phyloP scores from a whole-genome alignment of 305 asterid genomes.

The Solanum hybrid region DNA sequence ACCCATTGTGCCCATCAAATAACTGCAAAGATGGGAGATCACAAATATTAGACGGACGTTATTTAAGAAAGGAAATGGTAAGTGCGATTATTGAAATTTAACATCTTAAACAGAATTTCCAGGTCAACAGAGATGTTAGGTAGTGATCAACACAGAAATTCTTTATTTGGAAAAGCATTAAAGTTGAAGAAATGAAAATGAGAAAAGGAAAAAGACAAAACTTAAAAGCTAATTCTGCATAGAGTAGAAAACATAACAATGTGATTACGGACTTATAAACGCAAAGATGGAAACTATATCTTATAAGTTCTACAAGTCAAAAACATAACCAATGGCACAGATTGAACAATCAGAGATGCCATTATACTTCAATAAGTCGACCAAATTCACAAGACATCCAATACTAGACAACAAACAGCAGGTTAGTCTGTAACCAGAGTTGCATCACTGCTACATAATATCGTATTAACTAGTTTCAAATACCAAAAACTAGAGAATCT shows the following conservation, averaged over 20 bases:
- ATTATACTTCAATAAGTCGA: background rate
- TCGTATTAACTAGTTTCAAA: background rate
- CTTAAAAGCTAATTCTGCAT: background rate
- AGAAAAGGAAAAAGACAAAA: background rate
- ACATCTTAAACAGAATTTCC: background rate
- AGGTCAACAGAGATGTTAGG: background rate
- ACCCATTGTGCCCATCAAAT: constrained; percentile 96
- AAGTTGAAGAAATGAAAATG: background rate
- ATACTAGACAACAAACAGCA: background rate
- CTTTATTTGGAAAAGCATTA: background rate
- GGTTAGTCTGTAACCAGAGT: background rate
- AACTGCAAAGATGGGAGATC: constrained; percentile 35
- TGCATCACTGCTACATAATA: background rate
- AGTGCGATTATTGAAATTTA: background rate
- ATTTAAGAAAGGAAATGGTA: constrained; percentile 2
- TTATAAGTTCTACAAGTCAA: background rate
- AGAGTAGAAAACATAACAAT: background rate
- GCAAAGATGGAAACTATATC: background rate
- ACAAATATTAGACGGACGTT: constrained; percentile 3
- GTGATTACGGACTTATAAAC: background rate
- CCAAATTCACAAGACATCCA: background rate
- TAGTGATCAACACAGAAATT: background rate
- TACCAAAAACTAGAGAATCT: background rate
- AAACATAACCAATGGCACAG: background rate
- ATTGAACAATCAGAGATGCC: background rate